phyloP scores from a whole-genome alignment of 208 protist genomes.

The Tritrichomonas musculus region DNA sequence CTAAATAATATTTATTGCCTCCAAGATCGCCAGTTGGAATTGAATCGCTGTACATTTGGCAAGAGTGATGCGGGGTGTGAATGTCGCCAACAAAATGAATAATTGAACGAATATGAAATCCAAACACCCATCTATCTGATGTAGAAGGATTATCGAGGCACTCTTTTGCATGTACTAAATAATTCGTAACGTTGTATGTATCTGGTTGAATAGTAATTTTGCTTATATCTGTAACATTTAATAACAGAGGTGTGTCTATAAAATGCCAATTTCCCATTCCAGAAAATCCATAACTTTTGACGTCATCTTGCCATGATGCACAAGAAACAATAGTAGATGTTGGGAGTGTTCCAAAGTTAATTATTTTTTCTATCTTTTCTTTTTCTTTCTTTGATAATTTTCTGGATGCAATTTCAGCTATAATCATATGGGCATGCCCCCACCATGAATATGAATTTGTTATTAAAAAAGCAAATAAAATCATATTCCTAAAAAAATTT shows the following conservation, averaged over 20 bases:
- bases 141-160: not conserved
- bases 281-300: not conserved
- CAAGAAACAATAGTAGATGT: not conserved
- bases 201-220: not conserved
- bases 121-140: not conserved
- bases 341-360: not conserved
- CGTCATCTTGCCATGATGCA: slow-evolving; percentile 31
- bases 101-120: not conserved
- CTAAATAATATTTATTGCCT: not conserved
- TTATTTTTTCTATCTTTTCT: not conserved
- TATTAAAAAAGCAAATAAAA: too few relatives aligned
- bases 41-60: not conserved
- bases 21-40: not conserved
- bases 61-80: not conserved
- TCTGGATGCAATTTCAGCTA: not conserved
- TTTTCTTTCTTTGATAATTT: not conserved
- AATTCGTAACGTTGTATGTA: not conserved
- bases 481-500: too few relatives aligned
- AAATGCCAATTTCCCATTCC: slow-evolving; percentile 8
- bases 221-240: not conserved
- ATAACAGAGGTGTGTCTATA: not conserved
- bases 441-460: not conserved
- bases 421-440: slow-evolving; percentile 9
- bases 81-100: slow-evolving; percentile 17
- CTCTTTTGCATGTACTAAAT: not conserved